Evolutionary conservation across 768 basidiomycete genomes (phyloP), one percentile per base, ranked within the genome.

Genomic region (Boletellus ananas): DNA sequence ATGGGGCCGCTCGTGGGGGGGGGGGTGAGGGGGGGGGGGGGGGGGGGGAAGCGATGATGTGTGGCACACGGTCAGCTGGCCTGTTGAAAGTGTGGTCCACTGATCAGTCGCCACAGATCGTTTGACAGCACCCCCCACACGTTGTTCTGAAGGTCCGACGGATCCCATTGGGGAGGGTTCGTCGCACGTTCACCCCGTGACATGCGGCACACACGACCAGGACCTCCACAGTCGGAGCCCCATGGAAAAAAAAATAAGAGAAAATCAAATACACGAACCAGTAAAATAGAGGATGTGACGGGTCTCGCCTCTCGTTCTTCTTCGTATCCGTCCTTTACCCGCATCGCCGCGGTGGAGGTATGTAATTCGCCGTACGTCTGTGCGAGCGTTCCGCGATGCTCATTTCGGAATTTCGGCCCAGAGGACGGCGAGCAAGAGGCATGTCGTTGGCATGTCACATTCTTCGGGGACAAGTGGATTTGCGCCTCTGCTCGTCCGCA

Each of bases 331-430:
- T 45, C 45, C 40, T 36, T 23, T 38, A 41, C 14, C 50, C 12
- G 17, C 48, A 58, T 50, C 38, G 43, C 59, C 61, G 56, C 41
- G 46, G 52, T 44, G 11, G 27, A 42, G 14, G 25, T 29, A 29
- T 23, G 10, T 40, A 21, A 27, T 41, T 27, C 11, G 42, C 9
- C 21, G 33, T 14, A 6, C 14, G 10, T 31, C 31, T 27, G 8
- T 25, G 52, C 54, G 59, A 62, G 43, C 51, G 11, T 62, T 55
- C 62, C 60, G 63, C 63, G 57, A 62, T 46, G 17, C 44, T 64
- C 40, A 44, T 50, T 54, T 58, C 50, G 49, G 54, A 38, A 2
- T 38, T 43, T 45, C 45, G 58, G 52, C 6, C 35, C 31, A 20
- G 36, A 23, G 18, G 16, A 34, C 3, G 34, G 18, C 10, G 33